Evolutionary conservation across 768 basidiomycete genomes (phyloP), one percentile per base, ranked within the genome.

Genomic region (Boletus subparvulus): DNA sequence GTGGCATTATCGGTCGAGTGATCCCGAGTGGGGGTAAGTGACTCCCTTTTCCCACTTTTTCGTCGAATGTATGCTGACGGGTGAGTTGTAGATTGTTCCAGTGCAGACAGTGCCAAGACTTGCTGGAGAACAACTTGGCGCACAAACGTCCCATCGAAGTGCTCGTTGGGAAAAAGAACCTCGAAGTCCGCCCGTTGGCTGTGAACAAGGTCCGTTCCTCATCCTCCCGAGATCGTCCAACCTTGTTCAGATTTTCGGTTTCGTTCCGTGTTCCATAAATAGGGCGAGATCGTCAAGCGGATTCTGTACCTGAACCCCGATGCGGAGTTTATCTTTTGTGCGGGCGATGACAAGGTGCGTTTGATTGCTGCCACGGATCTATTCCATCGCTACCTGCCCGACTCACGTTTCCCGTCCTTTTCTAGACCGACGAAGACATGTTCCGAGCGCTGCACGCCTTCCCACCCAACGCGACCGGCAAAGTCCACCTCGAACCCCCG

Each of bases 111-210:
- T 96, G 94, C 70, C 92, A 97, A 67, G 96, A 98, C 71, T 74
- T 98, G 63, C 77, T 98, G 48, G 95, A 98, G 80, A 95, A 93
- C 73, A 96, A 93, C 68, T 71, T 99, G 60, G 92, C 88, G 42
- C 87, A 92, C 62, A 92, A 95, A 71, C 81, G 95, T 47, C 94
- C 96, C 8, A 98, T 99, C 57, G 96, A 99, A 75, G 94, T 97
- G 6, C 85, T 97, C 49, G 90, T 96, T 32, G 96, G 96, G 19
- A 99, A 99, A 81, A 98, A 98, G 85, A 98, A 98, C 72, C 79
- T 99, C 43, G 96, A 99, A 76, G 95, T 98, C 21, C 85, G 96
- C 58, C 96, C 94, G 5, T 80, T 95, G 33, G 94, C 94, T 2
- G 86, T 98, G 57, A 98, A 97, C 83, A 98, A 99, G 84, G 80